Base-by-base conservation (phyloP, 768 basidiomycete species). In the Psilocybe sp. region DNA sequence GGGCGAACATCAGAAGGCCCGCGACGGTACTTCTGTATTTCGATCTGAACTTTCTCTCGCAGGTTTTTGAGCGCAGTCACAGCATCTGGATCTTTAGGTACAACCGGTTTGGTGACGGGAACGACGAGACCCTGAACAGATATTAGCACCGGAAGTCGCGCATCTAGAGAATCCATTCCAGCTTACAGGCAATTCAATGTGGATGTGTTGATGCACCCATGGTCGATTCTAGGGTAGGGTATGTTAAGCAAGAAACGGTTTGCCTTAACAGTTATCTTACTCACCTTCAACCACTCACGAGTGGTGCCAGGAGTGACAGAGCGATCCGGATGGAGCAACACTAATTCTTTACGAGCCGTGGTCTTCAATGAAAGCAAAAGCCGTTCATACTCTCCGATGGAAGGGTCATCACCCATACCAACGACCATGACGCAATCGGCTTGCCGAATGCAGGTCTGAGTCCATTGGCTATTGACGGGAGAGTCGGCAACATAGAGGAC, bases 401-500 rank as follows among this genome's bases (percentile, higher is more conserved):
- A 79, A 12, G 93, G 87, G 62, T 92, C 94, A 50, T 97, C 94
- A 3, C 91, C 95, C 81, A 95, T 88, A 7, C 92, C 94, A 46
- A 96, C 87, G 16, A 95, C 82, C 83, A 97, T 85, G 34, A 97
- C 89, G 62, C 83, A 95, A 69, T 98, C 94, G 13, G 94, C 94
- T 77, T 98, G 96, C 19, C 93, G 82, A 54, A 99, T 95, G 65
- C 95, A 98, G 1, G 94, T 98, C 68, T 98, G 89, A 28, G 96
- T 98, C 97, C 97, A 99, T 15, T 92, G 89, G 51, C 92, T 95
- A 49, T 83, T 90, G 33, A 96, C 93, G 0, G 95, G 85, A 0
- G 96, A 93, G 68, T 99, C 95, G 6, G 91, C 96, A 31, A 99
- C 92, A 63, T 98, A 98, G 13, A 99, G 78, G 0, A 98, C 95